These are phyloP conservation scores for Trichomonascus vanleenenianus DNA, from an alignment of 805 yeast species.

Conservation along the genomic window DNA sequence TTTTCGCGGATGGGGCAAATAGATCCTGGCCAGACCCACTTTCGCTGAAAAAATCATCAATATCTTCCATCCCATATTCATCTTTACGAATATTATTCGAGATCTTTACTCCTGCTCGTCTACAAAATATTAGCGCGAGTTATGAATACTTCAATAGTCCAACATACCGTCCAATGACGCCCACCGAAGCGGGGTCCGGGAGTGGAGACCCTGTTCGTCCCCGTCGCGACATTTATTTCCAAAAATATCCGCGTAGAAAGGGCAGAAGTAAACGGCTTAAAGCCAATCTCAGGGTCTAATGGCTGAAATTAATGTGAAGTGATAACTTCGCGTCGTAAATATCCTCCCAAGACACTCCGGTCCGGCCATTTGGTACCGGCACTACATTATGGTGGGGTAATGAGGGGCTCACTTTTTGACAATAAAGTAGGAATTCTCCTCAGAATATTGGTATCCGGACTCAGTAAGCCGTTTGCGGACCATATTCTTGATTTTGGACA, in stretches of 20 bases:
- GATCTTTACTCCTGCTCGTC: slow-evolving; percentile 17
- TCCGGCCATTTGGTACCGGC: too few relatives aligned
- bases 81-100: slow-evolving; percentile 12
- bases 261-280: too few relatives aligned
- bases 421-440: slow-evolving; percentile 7
- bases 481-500: slow-evolving; percentile 19
- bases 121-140: background rate
- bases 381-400: too few relatives aligned
- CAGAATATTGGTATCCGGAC: slow-evolving; percentile 11
- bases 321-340: background rate
- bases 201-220: too few relatives aligned
- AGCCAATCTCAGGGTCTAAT: background rate
- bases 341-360: background rate
- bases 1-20: too few relatives aligned
- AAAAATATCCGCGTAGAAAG: background rate
- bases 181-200: background rate
- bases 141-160: too few relatives aligned
- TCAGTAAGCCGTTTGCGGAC: slow-evolving; percentile 12
- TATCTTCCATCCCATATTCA: slow-evolving; percentile 20
- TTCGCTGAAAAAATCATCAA: slow-evolving; percentile 17
- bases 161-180: slow-evolving; percentile 3
- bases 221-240: too few relatives aligned
- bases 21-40: too few relatives aligned
- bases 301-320: background rate
- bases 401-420: slow-evolving; percentile 1